Evolutionary conservation across 306 rosid species (phyloP).

Genomic region (Cicer pinnatifidum): DNA sequence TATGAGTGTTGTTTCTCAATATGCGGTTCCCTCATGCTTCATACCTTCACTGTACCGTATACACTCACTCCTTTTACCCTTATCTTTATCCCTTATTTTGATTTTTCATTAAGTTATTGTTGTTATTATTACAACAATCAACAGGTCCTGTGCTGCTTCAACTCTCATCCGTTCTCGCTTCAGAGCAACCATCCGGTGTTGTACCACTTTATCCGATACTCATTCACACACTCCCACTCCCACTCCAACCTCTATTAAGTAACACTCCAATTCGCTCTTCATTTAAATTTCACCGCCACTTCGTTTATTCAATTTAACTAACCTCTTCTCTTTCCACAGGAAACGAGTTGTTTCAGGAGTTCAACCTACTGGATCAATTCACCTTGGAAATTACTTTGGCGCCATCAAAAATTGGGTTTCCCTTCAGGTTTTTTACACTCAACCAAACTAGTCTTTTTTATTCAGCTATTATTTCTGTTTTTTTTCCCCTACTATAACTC

Average conservation of each 20-base stretch:
- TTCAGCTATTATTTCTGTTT: no score
- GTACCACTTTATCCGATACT: constrained; percentile 51
- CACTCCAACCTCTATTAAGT: constrained; percentile 57
- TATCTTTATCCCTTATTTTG: not conserved
- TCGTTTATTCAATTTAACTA: constrained; percentile 22
- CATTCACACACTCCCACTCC: constrained; percentile 44
- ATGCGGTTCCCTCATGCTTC: constrained; percentile 36
- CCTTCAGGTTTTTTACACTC: constrained; percentile 62
- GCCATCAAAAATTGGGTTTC: constrained; percentile 94
- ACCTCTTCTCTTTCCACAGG: constrained; percentile 44
- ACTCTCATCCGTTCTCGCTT: constrained; percentile 46
- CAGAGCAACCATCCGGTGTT: constrained; percentile 52
- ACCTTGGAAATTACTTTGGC: constrained; percentile 94
- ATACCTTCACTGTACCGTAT: constrained; percentile 41
- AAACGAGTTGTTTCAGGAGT: constrained; percentile 93
- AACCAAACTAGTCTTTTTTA: no score
- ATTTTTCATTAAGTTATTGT: constrained; percentile 22
- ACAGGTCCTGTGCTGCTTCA: constrained; percentile 56
- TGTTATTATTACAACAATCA: not conserved
- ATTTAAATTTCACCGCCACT: not conserved
- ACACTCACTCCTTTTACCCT: constrained; percentile 21
- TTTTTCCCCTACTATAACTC: no score
- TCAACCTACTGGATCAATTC: constrained; percentile 95
- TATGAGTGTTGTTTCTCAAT: constrained; percentile 42
- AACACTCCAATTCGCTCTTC: constrained; percentile 11